These are phyloP conservation scores for Bryoerythrophyllum caledonicum DNA, from an alignment of 225 moss, liverwort and hornwort species.

Conservation along the genomic window DNA sequence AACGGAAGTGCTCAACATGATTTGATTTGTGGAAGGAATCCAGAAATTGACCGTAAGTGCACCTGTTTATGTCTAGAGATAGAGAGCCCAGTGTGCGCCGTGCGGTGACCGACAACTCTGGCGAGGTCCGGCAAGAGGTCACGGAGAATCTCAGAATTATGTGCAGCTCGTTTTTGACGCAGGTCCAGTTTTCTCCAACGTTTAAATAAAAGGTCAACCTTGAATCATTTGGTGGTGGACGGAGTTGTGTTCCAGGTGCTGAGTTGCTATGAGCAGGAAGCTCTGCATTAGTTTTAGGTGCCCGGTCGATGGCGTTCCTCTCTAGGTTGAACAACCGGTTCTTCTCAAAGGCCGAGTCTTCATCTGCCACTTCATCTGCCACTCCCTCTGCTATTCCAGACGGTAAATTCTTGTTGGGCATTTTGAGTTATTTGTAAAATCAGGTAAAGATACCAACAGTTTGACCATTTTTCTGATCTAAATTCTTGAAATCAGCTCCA, in stretches of 20 bases:
- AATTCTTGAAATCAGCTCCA: no score
- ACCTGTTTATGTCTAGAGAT: background rate
- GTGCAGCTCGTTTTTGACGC: background rate
- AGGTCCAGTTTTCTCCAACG: background rate
- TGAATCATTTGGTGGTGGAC: background rate
- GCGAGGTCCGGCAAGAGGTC: background rate
- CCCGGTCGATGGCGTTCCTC: background rate
- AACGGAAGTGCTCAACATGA: no score
- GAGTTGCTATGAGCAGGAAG: background rate
- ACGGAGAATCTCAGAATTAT: background rate
- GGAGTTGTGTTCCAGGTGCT: background rate
- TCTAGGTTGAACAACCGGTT: no score
- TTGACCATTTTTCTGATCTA: no score
- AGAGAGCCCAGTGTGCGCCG: background rate
- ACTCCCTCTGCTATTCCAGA: no score
- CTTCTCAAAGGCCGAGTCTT: background rate
- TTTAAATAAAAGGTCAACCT: background rate
- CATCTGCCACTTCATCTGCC: no score
- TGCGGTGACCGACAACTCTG: background rate
- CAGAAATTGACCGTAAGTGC: no score
- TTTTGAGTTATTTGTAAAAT: no score
- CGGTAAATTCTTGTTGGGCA: background rate
- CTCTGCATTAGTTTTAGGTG: no score
- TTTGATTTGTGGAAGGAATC: background rate
- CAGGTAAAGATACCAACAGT: no score